These are phyloP conservation scores for Prasinococcaceae sp. DNA, from an alignment of 139 green algal genomes.

Conservation along the genomic window DNA sequence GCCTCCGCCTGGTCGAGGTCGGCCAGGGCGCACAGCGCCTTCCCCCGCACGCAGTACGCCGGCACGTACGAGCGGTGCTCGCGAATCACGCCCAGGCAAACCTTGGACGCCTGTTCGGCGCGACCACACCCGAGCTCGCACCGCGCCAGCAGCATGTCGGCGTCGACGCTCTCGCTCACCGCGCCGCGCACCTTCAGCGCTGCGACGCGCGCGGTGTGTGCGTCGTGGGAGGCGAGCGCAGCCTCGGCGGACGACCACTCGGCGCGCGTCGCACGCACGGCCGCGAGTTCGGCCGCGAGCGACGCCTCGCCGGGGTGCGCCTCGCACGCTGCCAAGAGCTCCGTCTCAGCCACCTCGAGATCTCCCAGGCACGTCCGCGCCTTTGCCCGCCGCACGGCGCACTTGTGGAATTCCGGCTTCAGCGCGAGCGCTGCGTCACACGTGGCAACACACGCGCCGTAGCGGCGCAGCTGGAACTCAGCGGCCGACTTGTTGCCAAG, in stretches of 20 bases:
- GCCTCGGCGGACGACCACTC: not conserved
- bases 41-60: conserved; percentile 2
- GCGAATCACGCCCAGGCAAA: not conserved
- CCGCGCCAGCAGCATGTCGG: not conserved
- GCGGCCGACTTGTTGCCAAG: no score
- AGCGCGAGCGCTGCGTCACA: not conserved
- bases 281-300: not conserved
- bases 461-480: no score
- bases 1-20: conserved; percentile 4
- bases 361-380: not conserved
- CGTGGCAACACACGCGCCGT: no score
- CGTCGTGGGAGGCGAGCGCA: not conserved
- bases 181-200: not conserved
- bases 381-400: not conserved
- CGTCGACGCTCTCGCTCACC: not conserved
- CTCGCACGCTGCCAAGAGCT: not conserved
- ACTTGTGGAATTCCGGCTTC: not conserved
- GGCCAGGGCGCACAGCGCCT: not conserved
- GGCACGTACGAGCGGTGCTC: not conserved
- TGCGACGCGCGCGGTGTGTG: not conserved
- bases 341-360: not conserved
- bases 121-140: not conserved
- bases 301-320: not conserved
- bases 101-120: not conserved
- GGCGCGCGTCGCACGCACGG: not conserved